Conservation (phyloP, 305 asterid species). For the Euphrasia arctica region DNA sequence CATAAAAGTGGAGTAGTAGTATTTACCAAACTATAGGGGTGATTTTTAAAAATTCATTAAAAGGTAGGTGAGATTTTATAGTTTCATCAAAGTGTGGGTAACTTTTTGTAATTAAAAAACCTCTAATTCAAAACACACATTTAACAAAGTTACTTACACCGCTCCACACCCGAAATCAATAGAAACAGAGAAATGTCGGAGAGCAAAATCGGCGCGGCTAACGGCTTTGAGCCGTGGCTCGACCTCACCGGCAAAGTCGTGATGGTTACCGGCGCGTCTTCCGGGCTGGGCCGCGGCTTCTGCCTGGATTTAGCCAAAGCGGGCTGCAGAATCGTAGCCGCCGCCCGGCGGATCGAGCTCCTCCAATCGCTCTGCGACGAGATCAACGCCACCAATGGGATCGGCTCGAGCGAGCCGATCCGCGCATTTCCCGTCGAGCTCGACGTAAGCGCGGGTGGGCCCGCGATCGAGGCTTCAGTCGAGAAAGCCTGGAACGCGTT, state of each 20-base stretch:
- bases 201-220: constrained; percentile 9
- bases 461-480: constrained; percentile 46
- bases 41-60: too few species aligned
- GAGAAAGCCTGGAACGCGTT: constrained; percentile 65
- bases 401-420: too few species aligned
- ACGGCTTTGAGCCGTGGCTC: constrained; percentile 60
- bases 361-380: constrained; percentile 50
- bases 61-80: too few species aligned
- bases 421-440: constrained; percentile 45
- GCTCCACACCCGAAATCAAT: not conserved
- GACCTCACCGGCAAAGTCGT: constrained; percentile 50
- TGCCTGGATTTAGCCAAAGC: constrained; percentile 57
- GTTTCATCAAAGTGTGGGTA: too few species aligned
- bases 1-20: too few species aligned
- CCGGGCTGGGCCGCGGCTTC: constrained; percentile 60
- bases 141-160: too few species aligned
- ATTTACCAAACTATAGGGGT: too few species aligned
- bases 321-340: constrained; percentile 63
- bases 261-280: constrained; percentile 70
- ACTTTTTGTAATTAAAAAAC: too few species aligned
- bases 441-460: constrained; percentile 45
- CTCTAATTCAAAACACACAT: too few species aligned
- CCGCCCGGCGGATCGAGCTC: constrained; percentile 57
- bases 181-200: constrained; percentile 2
- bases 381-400: constrained; percentile 35